Percentiles rank a stretch among this genome's conserved stretches.
phyloP scores from a whole-genome alignment of 2,329 filamentous ascomycete species.

The Rhinocladiella similis region DNA sequence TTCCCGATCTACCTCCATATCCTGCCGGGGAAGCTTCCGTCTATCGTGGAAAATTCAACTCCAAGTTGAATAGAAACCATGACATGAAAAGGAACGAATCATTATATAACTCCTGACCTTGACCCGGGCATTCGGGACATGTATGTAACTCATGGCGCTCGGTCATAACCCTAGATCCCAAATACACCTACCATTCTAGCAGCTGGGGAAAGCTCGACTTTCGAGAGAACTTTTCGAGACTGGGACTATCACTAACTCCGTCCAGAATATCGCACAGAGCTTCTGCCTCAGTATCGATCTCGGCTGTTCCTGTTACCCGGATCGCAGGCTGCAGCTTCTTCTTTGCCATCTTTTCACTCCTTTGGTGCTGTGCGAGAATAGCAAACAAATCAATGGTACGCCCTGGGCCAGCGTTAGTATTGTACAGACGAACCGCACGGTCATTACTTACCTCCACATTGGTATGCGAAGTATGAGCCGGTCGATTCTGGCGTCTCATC shows the following conservation, averaged over 20 bases:
- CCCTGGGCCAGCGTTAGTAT: slow-evolving; percentile 11
- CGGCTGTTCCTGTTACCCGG: slow-evolving; percentile 17
- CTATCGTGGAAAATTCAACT: slow-evolving; percentile 1
- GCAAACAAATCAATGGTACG: slow-evolving; percentile 26
- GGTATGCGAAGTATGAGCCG: slow-evolving; percentile 19
- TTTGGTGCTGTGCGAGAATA: slow-evolving; percentile 23
- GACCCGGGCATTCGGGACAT: too few relatives aligned
- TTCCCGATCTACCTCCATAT: slow-evolving; percentile 18
- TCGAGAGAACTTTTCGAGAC: slow-evolving; percentile 16
- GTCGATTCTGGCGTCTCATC: not conserved
- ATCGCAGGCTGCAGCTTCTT: slow-evolving; percentile 22
- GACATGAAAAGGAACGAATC: too few relatives aligned
- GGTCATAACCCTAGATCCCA: too few relatives aligned
- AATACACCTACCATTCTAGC: slow-evolving; percentile 22
- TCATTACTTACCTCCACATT: slow-evolving; percentile 24
- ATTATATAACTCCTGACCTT: too few relatives aligned
- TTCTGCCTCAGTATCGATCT: slow-evolving; percentile 21
- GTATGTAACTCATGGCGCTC: too few relatives aligned
- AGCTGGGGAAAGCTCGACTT: slow-evolving; percentile 15
- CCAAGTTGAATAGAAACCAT: too few relatives aligned
- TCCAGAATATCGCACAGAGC: slow-evolving; percentile 23
- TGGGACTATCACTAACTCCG: slow-evolving; percentile 4
- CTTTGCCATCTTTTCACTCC: slow-evolving; percentile 21
- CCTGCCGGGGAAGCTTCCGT: slow-evolving; percentile 12
- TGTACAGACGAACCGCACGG: too few relatives aligned